phyloP scores from a whole-genome alignment of 257 asterid genomes.

The Vinca minor region DNA sequence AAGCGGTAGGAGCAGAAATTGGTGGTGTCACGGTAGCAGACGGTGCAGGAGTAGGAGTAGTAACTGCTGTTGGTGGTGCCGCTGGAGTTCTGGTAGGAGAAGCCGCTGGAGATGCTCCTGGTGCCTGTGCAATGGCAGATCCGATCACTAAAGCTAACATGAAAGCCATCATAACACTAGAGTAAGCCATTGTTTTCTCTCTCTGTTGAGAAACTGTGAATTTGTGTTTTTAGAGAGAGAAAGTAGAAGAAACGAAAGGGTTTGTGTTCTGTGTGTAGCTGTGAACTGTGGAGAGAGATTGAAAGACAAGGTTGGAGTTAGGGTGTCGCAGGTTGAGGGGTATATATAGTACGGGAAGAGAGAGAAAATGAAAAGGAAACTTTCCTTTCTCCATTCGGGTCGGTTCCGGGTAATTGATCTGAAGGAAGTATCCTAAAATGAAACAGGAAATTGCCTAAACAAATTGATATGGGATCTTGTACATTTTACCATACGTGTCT shows the following conservation, averaged over 20 bases:
- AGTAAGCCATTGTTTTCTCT: constrained; percentile 26
- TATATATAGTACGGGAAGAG: constrained; percentile 11
- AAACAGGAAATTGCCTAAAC: too few species aligned
- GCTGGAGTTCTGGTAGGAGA: constrained; percentile 31
- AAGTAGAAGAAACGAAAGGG: not conserved
- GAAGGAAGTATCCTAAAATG: not conserved
- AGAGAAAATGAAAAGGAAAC: not conserved
- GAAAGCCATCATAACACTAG: constrained; percentile 15
- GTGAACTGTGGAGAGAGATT: not conserved
- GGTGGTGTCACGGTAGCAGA: constrained; percentile 19
- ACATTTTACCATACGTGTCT: too few species aligned
- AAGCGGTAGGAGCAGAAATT: constrained; percentile 17
- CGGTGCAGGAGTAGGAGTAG: constrained; percentile 23
- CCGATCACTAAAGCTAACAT: constrained; percentile 31
- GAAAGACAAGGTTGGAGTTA: not conserved
- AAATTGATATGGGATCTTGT: too few species aligned
- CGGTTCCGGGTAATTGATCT: constrained; percentile 3
- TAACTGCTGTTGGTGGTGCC: constrained; percentile 28
- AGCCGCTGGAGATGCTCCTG: constrained; percentile 38
- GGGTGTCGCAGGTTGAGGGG: not conserved
- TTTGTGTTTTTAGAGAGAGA: constrained; percentile 14
- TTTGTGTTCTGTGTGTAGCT: not conserved
- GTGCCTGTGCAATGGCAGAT: constrained; percentile 42
- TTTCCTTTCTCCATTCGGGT: not conserved
- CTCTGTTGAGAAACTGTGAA: not conserved